These are phyloP conservation scores for Aspergillus eucalypticola DNA, from an alignment of 2,329 filamentous ascomycete species.

Conservation along the genomic window DNA sequence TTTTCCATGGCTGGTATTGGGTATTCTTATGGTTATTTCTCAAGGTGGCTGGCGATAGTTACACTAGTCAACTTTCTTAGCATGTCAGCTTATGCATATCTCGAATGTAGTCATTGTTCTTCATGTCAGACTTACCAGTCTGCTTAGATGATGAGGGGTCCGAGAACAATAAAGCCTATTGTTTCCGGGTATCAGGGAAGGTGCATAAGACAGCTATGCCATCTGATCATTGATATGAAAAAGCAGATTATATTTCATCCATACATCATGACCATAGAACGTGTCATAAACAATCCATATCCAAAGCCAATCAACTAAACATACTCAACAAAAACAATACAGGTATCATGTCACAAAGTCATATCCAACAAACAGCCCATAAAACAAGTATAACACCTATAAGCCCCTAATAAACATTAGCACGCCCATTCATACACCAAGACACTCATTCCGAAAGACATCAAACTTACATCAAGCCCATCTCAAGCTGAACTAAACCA, in stretches of 20 bases:
- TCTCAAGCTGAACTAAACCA: not conserved
- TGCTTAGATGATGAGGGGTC: too few species aligned
- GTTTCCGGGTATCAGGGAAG: too few species aligned
- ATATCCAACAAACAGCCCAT: not conserved
- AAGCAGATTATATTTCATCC: not conserved
- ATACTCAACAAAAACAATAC: not conserved
- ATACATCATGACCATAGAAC: not conserved
- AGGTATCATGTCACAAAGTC: not conserved
- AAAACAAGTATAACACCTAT: not conserved
- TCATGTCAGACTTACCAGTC: too few species aligned
- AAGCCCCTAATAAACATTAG: not conserved
- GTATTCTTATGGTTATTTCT: too few species aligned
- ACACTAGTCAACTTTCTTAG: too few species aligned
- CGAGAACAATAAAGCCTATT: too few species aligned
- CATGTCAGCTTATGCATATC: too few species aligned
- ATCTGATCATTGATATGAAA: not conserved
- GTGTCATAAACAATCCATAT: not conserved
- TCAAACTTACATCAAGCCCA: conserved; percentile 8
- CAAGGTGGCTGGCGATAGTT: too few species aligned
- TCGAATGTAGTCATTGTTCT: too few species aligned
- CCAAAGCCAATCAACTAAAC: not conserved
- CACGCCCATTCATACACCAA: not conserved
- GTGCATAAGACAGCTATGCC: too few species aligned
- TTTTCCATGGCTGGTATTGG: too few species aligned
- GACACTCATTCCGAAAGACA: not conserved